Percentiles rank a stretch among this genome's conserved stretches.
phyloP scores from a whole-genome alignment of 2,329 filamentous ascomycete species.

The Sporothrix curviconia region DNA sequence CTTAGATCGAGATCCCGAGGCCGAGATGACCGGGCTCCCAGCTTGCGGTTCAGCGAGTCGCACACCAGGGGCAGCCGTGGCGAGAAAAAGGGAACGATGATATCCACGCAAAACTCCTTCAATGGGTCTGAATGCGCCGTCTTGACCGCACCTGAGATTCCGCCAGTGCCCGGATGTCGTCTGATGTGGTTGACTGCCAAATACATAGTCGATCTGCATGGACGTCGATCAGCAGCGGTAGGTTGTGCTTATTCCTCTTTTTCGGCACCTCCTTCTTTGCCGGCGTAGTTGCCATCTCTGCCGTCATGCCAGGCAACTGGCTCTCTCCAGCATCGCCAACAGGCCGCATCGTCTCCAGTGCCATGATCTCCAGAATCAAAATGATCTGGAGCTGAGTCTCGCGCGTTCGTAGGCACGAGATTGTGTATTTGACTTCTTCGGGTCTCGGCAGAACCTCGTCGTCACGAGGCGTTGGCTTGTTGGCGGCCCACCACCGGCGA shows the following conservation, averaged over 20 bases:
- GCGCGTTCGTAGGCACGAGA: conserved; percentile 61
- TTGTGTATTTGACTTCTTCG: conserved; percentile 53
- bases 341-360: conserved; percentile 50
- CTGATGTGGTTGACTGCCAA: conserved; percentile 69
- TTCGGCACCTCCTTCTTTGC: conserved; percentile 35
- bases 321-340: conserved; percentile 36
- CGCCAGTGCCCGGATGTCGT: conserved; percentile 46
- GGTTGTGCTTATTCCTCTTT: conserved; percentile 57
- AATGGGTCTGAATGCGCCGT: conserved; percentile 54
- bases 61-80: conserved; percentile 68
- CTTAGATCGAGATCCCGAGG: conserved; percentile 42
- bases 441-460: conserved; percentile 42
- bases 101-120: conserved; percentile 71
- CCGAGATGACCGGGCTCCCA: conserved; percentile 64
- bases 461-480: conserved; percentile 44
- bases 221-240: conserved; percentile 61
- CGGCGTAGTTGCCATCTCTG: conserved; percentile 26
- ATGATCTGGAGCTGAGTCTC: conserved; percentile 80
- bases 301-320: conserved; percentile 40
- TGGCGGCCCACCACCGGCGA: conserved; percentile 62
- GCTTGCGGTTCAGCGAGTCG: conserved; percentile 63
- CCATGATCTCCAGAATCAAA: conserved; percentile 67
- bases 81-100: conserved; percentile 75
- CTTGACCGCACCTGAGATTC: conserved; percentile 40
- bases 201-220: conserved; percentile 74